Evolutionary conservation across 164 flowering plant species (phyloP).

Genomic region (Nymphaea colorata): DNA sequence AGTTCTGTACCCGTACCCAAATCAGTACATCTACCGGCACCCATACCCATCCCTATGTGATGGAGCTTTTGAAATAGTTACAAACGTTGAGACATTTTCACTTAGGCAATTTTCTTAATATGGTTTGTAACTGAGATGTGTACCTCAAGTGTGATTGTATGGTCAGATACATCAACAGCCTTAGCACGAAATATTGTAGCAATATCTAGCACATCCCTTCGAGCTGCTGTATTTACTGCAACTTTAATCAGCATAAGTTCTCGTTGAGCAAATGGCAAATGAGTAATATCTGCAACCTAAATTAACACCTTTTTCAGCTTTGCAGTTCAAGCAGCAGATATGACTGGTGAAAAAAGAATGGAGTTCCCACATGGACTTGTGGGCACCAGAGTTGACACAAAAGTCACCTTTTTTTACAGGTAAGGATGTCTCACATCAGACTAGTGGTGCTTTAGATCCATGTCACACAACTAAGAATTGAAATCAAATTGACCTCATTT

Average conservation of each 20-base stretch:
- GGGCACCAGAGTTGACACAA: no score
- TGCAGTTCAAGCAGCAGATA: constrained; percentile 1
- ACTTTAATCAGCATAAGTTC: constrained; percentile 92
- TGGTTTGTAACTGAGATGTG: background rate
- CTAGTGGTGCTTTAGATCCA: no score
- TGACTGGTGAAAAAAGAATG: no score
- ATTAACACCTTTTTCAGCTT: constrained; percentile 6
- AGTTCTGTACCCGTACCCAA: no score
- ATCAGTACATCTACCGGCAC: no score
- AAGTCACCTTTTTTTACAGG: no score
- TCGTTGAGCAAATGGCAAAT: constrained; percentile 88
- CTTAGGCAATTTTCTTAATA: background rate
- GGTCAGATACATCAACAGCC: constrained; percentile 95
- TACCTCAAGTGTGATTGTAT: constrained; percentile 91
- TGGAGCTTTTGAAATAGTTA: background rate
- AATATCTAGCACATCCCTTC: constrained; percentile 90
- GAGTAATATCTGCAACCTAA: constrained; percentile 85
- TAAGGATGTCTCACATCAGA: no score
- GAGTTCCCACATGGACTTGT: no score
- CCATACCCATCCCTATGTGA: background rate
- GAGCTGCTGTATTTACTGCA: constrained; percentile 78
- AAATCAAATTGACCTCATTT: background rate
- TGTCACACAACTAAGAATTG: no score
- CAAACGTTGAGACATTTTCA: background rate
- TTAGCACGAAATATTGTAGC: constrained; percentile 88